phyloP scores from a whole-genome alignment of 768 basidiomycete species.

The Boletus rex-veris region DNA sequence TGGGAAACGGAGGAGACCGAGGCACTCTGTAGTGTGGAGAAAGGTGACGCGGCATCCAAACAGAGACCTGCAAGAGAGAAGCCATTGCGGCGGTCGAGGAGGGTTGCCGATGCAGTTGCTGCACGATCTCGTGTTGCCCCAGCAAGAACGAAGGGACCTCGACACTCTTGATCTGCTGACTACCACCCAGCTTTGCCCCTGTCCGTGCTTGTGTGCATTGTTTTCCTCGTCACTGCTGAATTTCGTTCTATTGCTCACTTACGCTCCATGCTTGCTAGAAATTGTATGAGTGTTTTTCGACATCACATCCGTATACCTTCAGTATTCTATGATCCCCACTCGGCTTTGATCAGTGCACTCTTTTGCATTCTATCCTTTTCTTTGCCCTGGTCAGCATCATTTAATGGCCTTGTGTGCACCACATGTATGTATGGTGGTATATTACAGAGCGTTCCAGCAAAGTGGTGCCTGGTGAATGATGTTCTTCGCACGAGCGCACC shows the following conservation, averaged over 20 bases:
- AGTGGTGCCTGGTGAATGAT: no score
- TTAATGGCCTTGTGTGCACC: conserved; percentile 18
- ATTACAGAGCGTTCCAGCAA: conserved; percentile 8
- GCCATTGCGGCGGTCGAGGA: conserved; percentile 50
- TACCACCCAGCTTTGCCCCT: not conserved
- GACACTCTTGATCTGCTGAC: conserved; percentile 21
- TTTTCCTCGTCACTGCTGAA: conserved; percentile 1
- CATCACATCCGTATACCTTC: conserved; percentile 21
- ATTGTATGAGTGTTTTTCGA: conserved; percentile 23
- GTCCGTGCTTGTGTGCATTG: not conserved
- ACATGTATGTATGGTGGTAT: conserved; percentile 13
- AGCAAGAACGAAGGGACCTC: conserved; percentile 24
- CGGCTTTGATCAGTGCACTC: conserved; percentile 14
- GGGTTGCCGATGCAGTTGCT: conserved; percentile 59
- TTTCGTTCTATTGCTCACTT: conserved; percentile 10
- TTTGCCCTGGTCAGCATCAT: conserved; percentile 4
- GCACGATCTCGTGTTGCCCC: conserved; percentile 45
- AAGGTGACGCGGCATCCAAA: conserved; percentile 1
- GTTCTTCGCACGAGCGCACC: no score
- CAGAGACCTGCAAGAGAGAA: conserved; percentile 4
- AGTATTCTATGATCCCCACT: conserved; percentile 27
- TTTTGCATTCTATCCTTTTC: conserved; percentile 12
- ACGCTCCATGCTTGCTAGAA: conserved; percentile 19
- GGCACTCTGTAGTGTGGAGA: conserved; percentile 10
- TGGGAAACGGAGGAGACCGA: conserved; percentile 41